Percentiles rank a stretch among this genome's conserved stretches.
Evolutionary conservation across 345 rosid genomes (phyloP).

Genomic region (Aquilaria malaccensis): DNA sequence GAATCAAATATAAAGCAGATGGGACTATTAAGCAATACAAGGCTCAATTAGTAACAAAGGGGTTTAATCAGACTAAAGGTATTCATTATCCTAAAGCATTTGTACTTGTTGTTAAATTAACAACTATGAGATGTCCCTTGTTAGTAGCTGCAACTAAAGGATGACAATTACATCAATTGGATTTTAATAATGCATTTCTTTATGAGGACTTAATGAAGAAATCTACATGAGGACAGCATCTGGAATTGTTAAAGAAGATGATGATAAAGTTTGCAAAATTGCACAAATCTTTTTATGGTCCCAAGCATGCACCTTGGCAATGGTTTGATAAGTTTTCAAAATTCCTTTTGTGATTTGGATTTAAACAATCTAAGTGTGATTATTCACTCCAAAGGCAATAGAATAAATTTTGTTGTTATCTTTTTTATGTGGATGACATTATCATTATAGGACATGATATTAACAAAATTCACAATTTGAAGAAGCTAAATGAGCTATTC

Average conservation of each 20-base stretch:
- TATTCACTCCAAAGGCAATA: not conserved
- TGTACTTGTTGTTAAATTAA: not conserved
- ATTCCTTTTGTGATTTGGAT: not conserved
- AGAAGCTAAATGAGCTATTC: not conserved
- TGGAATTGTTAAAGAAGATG: not conserved
- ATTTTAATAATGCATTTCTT: not conserved
- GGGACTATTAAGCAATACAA: not conserved
- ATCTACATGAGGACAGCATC: not conserved
- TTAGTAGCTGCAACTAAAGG: too few relatives aligned
- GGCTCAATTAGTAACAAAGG: not conserved
- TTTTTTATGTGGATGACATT: slow-evolving; percentile 7
- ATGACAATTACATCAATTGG: too few relatives aligned
- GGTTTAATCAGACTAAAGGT: not conserved
- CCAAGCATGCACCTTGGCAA: not conserved
- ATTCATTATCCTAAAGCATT: not conserved
- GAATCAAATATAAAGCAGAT: not conserved
- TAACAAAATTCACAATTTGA: not conserved
- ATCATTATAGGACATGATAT: not conserved
- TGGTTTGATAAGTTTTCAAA: slow-evolving; percentile 1
- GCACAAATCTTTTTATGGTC: not conserved
- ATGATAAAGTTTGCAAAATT: not conserved
- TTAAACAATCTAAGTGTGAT: not conserved
- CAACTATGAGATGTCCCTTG: too few relatives aligned
- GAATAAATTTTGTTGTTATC: not conserved
- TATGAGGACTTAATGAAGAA: not conserved